Evolutionary conservation across 1,139 yeast genomes (phyloP), one percentile per base, ranked within the genome.

Genomic region (Saccharomycopsis hybrid): DNA sequence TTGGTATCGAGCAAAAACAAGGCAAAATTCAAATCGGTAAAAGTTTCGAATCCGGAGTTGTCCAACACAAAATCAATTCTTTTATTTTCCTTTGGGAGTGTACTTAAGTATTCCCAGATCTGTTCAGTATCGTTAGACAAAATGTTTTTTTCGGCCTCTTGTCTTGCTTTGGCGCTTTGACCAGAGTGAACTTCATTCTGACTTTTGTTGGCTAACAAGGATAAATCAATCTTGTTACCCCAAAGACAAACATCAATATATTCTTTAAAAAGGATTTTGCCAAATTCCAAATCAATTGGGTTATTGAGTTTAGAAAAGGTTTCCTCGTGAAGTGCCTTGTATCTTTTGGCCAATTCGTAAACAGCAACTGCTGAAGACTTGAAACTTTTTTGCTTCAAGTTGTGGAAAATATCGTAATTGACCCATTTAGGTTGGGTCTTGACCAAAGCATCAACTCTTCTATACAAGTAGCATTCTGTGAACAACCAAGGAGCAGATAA

Each of bases 141-240:
- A 55, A 92, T 85, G 60, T 88, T 86, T 58, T 86, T 80, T 63
- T 87, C 94, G 55, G 90, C 85, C 60, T 81, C 78, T 63, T 82
- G 84, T 60, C 97, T 77, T 24, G 87, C 89, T 57, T 85, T 88
- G 13, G 85, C 87, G 39, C 96, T 97, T 71, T 92, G 99, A 44
- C 89, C 78, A 4, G 92, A 81, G 65, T 87, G 85, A 60, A 92
- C 85, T 57, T 92, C 97, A 51, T 89, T 96, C 39, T 88, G 66
- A 5, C 92, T 80, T 41, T 87, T 86, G 51, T 86, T 88, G 3
- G 95, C 90, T 56, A 92, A 72, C 54, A 94, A 71, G 0, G 97
- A 88, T 61, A 92, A 74, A 67, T 92, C 99, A 4, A 97, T 88
- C 28, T 97, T 97, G 66, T 92, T 92, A 28, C 99, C 99, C 98